Conservation (phyloP, 805 yeast genomes). For the Candida germanica region DNA sequence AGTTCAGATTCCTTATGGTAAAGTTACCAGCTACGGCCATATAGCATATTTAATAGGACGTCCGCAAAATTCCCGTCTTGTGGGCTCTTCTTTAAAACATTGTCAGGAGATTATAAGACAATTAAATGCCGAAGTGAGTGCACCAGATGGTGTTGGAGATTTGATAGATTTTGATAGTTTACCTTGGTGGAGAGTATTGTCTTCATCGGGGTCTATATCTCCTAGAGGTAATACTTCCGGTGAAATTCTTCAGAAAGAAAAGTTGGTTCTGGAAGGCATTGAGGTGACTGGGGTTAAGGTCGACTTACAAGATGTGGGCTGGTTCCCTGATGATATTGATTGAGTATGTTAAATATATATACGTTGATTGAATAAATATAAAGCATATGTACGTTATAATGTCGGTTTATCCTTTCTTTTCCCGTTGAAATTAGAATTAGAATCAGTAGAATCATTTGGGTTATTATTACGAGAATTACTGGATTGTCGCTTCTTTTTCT, state of each 20-base stretch:
- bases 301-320: conserved; percentile 50
- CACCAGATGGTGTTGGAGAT: conserved; percentile 1
- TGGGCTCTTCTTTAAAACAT: conserved; percentile 66
- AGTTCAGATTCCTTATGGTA: conserved; percentile 55
- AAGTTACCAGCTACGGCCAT: conserved; percentile 73
- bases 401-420: background rate
- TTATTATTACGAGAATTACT: too few relatives aligned
- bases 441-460: too few relatives aligned
- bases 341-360: conserved; percentile 5
- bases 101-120: conserved; percentile 21
- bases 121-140: conserved; percentile 20
- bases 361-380: background rate
- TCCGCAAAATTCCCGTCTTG: conserved; percentile 71
- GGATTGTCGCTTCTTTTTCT: conserved; percentile 4
- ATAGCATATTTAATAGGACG: conserved; percentile 60
- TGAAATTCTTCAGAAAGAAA: conserved; percentile 44
- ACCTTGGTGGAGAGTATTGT: conserved; percentile 83
- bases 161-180: conserved; percentile 29
- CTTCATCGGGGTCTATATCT: conserved; percentile 61
- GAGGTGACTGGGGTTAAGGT: conserved; percentile 32
- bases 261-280: conserved; percentile 48
- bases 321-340: conserved; percentile 62
- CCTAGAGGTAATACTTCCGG: conserved; percentile 43
- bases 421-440: too few relatives aligned
- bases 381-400: too few relatives aligned